Evolutionary conservation across 2,329 filamentous ascomycete genomes (phyloP).

Genomic region (Chaetomiaceae sp.): DNA sequence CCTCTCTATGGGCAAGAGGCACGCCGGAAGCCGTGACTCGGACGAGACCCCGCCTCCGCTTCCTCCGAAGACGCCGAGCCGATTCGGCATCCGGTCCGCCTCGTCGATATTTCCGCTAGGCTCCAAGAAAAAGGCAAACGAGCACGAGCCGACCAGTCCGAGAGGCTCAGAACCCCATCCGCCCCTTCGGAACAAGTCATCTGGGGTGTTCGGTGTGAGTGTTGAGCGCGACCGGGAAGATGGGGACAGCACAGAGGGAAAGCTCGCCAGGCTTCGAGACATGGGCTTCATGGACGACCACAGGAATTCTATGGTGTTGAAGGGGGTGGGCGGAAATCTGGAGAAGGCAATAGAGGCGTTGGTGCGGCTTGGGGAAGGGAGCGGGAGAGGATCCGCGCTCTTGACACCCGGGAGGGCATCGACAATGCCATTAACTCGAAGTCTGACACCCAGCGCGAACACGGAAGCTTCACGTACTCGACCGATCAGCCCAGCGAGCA

Average conservation of each 20-base stretch:
- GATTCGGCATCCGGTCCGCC: constrained; percentile 54
- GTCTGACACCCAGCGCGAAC: constrained; percentile 44
- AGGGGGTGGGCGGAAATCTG: constrained; percentile 77
- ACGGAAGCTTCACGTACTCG: constrained; percentile 31
- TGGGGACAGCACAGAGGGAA: constrained; percentile 63
- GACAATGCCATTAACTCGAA: constrained; percentile 29
- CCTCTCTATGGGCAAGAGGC: constrained; percentile 34
- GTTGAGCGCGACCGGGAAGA: constrained; percentile 47
- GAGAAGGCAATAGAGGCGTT: constrained; percentile 83
- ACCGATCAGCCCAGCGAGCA: constrained; percentile 43
- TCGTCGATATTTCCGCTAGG: constrained; percentile 66
- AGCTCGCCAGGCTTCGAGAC: constrained; percentile 71
- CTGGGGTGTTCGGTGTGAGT: constrained; percentile 64
- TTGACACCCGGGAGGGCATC: constrained; percentile 46
- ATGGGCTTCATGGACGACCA: constrained; percentile 90
- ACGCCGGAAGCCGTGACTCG: constrained; percentile 45
- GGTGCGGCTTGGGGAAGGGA: constrained; percentile 72
- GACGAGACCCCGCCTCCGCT: constrained; percentile 59
- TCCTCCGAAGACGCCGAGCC: constrained; percentile 61
- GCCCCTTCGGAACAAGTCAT: constrained; percentile 57
- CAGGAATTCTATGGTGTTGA: constrained; percentile 75
- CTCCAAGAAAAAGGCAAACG: constrained; percentile 51
- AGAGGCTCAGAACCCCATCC: constrained; percentile 33
- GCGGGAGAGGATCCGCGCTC: constrained; percentile 20
- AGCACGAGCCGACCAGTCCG: constrained; percentile 33